Base-by-base conservation (phyloP, 768 basidiomycete species). In the Pholiota conissans region DNA sequence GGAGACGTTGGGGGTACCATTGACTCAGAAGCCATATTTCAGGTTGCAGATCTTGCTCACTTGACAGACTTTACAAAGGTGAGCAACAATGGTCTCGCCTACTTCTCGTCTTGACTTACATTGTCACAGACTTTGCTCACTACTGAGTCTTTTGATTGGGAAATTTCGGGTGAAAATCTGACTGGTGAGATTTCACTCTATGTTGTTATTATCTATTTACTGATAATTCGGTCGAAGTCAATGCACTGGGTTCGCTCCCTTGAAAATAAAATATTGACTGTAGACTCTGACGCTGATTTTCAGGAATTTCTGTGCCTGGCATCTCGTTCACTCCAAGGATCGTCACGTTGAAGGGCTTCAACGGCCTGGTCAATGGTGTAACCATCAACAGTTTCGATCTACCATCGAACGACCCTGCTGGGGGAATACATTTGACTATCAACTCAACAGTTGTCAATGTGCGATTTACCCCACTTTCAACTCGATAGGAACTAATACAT, bases 311-410 rank as follows among this genome's bases (percentile, higher is more conserved):
- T 20, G 83, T 89, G 28, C 60, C 82, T 29, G 82, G 79, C 1
- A 82, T 91, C 56, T 69, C 73, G 3, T 76, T 88, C 40, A 65
- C 81, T 3, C 71, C 78, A 37, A 87, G 89, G 73, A 73, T 69
- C 6, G 83, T 91, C 9, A 80, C 82, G 4, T 71, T 91, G 37
- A 85, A 85, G 61, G 89, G 88, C 11, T 85, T 91, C 74, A 86
- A 90, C 66, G 83, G 84, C 22, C 71, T 91, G 34, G 77, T 84
- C 56, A 76, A 76, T 39, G 84, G 84, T 11, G 87, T 91, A 18
- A 71, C 69, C 24, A 87, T 91, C 58, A 71, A 84, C 24, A 79
- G 82, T 2, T 91, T 91, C 62, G 86, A 90, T 70, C 70, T 91
- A 24, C 89, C 89, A 0, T 74, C 77, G 10, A 78, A 91, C 63